Base-by-base conservation (phyloP, 306 rosid genomes). In the Crotalaria pallida region DNA sequence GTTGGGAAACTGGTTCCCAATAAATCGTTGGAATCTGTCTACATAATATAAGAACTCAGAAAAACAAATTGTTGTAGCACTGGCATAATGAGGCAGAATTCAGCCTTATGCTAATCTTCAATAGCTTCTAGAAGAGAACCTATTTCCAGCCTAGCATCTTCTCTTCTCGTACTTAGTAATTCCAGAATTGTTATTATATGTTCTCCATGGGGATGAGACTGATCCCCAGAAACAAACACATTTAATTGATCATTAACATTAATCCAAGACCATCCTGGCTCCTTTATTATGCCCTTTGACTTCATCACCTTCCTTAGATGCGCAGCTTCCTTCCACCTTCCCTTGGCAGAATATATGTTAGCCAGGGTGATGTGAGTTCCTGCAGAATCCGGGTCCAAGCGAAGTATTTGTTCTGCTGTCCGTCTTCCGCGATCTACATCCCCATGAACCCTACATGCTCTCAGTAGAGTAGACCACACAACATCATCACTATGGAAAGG, bases 211-310 rank as follows among this genome's bases (percentile, higher is more conserved):
- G 87, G 82, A 80, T 84, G 89, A 33, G 89, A 85, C 64, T 63
- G 72, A 69, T 82, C 91, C 58, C 92, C 88, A 6, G 96, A 74
- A 76, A 89, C 80, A 82, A 89, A 89, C 23, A 73, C 79, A 72
- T 78, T 86, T 70, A 82, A 56, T 67, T 38, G 71, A 64, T 82
- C 87, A 53, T 77, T 75, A 61, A 88, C 85, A 58, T 89, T 80
- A 58, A 88, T 73, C 88, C 88, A 88, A 23, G 96, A 92, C 98
- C 98, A 88, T 60, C 96, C 92, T 10, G 85, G 89, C 80, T 92
- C 96, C 76, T 92, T 92, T 62, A 82, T 73, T 62, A 92, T 76
- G 13, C 96, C 96, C 75, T 84, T 89, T 21, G 87, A 86, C 78
- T 77, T 89, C 98, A 92, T 86, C 55, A 63, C 48, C 86, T 65